phyloP scores from a whole-genome alignment of 2,329 filamentous ascomycete genomes.

The Podosphaera xanthii region DNA sequence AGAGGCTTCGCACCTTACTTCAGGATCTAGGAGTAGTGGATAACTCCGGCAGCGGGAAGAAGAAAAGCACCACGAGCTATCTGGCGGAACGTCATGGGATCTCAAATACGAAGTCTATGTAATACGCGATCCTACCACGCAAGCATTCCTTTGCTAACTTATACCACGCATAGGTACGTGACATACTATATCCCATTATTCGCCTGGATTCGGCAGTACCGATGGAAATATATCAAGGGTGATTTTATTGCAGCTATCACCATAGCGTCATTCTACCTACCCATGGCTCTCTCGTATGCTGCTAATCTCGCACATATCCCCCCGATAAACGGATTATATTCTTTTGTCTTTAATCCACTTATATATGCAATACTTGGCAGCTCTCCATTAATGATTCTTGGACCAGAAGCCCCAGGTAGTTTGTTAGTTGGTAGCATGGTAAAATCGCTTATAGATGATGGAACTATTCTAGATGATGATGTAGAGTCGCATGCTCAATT shows the following conservation, averaged over 20 bases:
- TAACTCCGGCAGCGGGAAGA: conserved; percentile 17
- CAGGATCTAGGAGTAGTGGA: conserved; percentile 9
- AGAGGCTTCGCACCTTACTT: conserved; percentile 5
- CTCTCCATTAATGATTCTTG: conserved; percentile 80
- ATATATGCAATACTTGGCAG: conserved; percentile 82
- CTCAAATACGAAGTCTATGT: conserved; percentile 53
- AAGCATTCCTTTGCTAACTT: neutral
- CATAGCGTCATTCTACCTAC: conserved; percentile 96
- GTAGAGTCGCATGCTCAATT: conserved; percentile 51
- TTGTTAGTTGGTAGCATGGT: conserved; percentile 75
- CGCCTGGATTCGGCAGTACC: conserved; percentile 79
- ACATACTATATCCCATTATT: conserved; percentile 83
- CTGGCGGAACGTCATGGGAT: conserved; percentile 53
- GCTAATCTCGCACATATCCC: conserved; percentile 83
- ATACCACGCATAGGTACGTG: conserved; percentile 39
- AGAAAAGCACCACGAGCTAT: conserved; percentile 48
- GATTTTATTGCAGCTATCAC: conserved; percentile 77
- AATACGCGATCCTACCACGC: conserved; percentile 14
- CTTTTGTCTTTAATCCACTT: conserved; percentile 79
- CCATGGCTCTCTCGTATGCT: conserved; percentile 85
- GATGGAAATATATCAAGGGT: conserved; percentile 56
- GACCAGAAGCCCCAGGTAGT: conserved; percentile 83
- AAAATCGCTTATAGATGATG: conserved; percentile 48
- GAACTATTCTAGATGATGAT: conserved; percentile 39
- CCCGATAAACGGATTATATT: conserved; percentile 81